A percentile compares a stretch with the other conserved stretches of the same genome.
Conservation (phyloP, 78 protist genomes). For the Carpediemonas membranifera region DNA sequence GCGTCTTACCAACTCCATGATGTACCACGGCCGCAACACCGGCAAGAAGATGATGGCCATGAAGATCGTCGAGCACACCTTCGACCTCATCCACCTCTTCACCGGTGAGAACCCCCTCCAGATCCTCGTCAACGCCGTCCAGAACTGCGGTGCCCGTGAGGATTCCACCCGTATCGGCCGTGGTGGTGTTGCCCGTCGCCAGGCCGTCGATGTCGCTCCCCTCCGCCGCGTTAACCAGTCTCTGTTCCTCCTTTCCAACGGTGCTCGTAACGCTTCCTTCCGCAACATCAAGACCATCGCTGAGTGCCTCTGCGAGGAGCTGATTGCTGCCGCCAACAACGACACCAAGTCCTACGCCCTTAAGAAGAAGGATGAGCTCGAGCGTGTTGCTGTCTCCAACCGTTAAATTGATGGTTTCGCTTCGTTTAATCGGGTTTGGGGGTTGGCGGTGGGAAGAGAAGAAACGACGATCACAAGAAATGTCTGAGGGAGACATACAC, state of each 20-base stretch:
- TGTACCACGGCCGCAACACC: constrained; percentile 97
- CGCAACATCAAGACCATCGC: constrained; percentile 95
- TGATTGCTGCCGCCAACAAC: constrained; percentile 89
- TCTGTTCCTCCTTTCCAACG: constrained; percentile 72
- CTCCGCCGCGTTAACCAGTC: constrained; percentile 98
- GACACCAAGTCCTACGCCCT: constrained; percentile 80
- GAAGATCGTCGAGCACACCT: constrained; percentile 91
- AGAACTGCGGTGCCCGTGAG: constrained; percentile 94
- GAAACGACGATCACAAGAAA: too few relatives aligned
- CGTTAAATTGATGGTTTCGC: too few relatives aligned
- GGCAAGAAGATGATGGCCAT: constrained; percentile 98
- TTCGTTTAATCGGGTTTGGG: too few relatives aligned
- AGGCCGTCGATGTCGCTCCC: constrained; percentile 99
- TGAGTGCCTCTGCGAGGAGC: constrained; percentile 98
- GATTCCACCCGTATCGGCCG: constrained; percentile 98
- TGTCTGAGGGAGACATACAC: too few relatives aligned
- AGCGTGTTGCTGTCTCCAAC: constrained; percentile 77
- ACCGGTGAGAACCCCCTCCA: constrained; percentile 93
- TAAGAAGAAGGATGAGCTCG: constrained; percentile 70
- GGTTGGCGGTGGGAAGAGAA: too few relatives aligned
- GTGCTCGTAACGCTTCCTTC: constrained; percentile 93
- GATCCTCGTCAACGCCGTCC: constrained; percentile 74
- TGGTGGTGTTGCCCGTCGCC: constrained; percentile 96
- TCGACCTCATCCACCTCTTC: constrained; percentile 94
- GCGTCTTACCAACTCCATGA: constrained; percentile 75